A percentile compares a stretch with the other conserved stretches of the same genome.
Conservation (phyloP, 495 filamentous ascomycete species). For the Alectoria sarmentosa region DNA sequence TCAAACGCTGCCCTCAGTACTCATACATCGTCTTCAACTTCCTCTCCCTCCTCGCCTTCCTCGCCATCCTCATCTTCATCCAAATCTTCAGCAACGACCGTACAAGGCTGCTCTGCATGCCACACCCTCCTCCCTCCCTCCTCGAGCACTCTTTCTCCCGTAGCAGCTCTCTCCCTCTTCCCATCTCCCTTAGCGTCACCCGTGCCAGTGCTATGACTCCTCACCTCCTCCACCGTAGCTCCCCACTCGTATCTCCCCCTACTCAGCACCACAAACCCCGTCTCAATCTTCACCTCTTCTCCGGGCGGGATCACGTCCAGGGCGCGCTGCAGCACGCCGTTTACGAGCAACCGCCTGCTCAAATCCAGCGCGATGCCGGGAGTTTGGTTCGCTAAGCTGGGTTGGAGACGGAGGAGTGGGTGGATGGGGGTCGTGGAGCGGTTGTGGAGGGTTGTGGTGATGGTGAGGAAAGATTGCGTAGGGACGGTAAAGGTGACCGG, state of each 20-base stretch:
- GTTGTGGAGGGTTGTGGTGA: constrained; percentile 64
- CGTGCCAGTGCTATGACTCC: constrained; percentile 29
- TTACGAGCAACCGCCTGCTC: constrained; percentile 75
- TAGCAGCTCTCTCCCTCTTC: constrained; percentile 20
- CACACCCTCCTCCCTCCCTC: constrained; percentile 61
- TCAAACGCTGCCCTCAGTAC: neutral
- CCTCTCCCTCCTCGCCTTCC: neutral
- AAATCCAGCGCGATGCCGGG: constrained; percentile 73
- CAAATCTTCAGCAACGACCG: constrained; percentile 44
- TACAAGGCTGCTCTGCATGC: constrained; percentile 59
- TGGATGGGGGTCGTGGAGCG: constrained; percentile 59
- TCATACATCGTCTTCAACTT: neutral
- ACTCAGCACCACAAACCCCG: constrained; percentile 66
- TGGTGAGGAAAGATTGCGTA: constrained; percentile 63
- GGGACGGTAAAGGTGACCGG: constrained; percentile 49
- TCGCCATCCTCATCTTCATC: neutral
- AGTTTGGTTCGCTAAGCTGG: constrained; percentile 65
- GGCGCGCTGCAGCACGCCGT: constrained; percentile 70
- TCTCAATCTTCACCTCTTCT: constrained; percentile 45
- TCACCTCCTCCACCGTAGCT: constrained; percentile 75
- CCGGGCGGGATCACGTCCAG: constrained; percentile 54
- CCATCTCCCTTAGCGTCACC: constrained; percentile 22
- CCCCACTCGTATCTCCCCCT: constrained; percentile 77
- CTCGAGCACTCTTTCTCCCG: constrained; percentile 31
- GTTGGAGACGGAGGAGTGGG: constrained; percentile 70